These are phyloP conservation scores for Verticillium isaacii DNA, from an alignment of 2,329 filamentous ascomycete species.

Conservation along the genomic window DNA sequence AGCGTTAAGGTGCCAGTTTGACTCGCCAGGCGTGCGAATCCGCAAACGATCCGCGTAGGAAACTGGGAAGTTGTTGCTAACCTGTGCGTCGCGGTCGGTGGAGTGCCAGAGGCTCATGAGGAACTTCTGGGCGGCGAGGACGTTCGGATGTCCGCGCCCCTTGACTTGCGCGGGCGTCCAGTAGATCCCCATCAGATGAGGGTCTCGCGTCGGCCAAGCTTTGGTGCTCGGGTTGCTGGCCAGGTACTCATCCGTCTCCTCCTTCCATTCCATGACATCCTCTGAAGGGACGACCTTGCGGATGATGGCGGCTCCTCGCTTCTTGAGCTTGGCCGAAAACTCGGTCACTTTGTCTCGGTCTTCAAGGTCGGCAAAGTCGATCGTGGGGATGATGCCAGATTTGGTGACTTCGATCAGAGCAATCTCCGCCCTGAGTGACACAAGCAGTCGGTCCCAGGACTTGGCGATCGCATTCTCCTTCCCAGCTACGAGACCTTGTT, in stretches of 20 bases:
- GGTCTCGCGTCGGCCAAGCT: slow-evolving; percentile 20
- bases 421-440: slow-evolving; percentile 45
- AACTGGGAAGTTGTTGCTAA: slow-evolving; percentile 58
- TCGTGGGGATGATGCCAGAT: slow-evolving; percentile 48
- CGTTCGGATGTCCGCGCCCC: slow-evolving; percentile 60
- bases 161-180: slow-evolving; percentile 67
- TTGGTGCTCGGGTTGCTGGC: slow-evolving; percentile 35
- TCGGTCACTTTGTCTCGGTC: slow-evolving; percentile 41
- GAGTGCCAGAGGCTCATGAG: slow-evolving; percentile 63
- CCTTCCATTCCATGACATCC: slow-evolving; percentile 52
- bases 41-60: slow-evolving; percentile 66
- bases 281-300: slow-evolving; percentile 56
- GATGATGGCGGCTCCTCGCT: slow-evolving; percentile 53
- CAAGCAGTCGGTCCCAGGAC: slow-evolving; percentile 50
- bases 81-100: slow-evolving; percentile 49
- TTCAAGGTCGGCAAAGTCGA: slow-evolving; percentile 48
- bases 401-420: slow-evolving; percentile 46
- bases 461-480: slow-evolving; percentile 50
- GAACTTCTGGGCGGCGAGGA: slow-evolving; percentile 60
- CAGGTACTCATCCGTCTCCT: slow-evolving; percentile 45
- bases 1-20: slow-evolving; percentile 50
- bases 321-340: slow-evolving; percentile 32
- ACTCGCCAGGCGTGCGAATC: slow-evolving; percentile 53
- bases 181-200: slow-evolving; percentile 30
- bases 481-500: slow-evolving; percentile 47